Evolutionary conservation across 768 basidiomycete genomes (phyloP).

Genomic region (Boletales sp.): DNA sequence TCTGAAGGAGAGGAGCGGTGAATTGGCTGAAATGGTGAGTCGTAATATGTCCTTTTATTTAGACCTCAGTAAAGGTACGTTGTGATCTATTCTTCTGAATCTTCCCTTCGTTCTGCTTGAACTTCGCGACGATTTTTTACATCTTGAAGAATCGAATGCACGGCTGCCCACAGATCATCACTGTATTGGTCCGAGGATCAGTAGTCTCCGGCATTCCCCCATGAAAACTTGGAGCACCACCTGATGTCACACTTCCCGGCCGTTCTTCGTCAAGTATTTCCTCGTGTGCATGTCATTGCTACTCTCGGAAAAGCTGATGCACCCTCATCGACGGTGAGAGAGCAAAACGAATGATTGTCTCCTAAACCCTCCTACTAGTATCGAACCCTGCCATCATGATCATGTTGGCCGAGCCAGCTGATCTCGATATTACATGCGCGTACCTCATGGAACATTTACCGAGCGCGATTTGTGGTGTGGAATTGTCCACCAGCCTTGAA

Average conservation of each 20-base stretch:
- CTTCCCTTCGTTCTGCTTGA: background rate
- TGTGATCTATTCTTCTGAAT: background rate
- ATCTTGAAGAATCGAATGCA: background rate
- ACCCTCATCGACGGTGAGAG: background rate
- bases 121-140: background rate
- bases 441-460: slow-evolving; percentile 7
- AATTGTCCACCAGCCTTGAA: no score
- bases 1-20: no score
- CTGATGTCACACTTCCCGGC: background rate
- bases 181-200: slow-evolving; percentile 13
- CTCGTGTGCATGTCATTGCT: no score
- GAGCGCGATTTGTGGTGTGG: background rate
- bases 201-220: background rate
- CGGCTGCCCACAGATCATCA: background rate
- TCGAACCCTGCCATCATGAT: background rate
- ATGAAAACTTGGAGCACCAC: background rate
- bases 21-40: no score
- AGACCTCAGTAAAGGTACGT: no score
- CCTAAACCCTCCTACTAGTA: background rate
- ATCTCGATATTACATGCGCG: slow-evolving; percentile 5
- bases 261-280: background rate
- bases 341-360: background rate
- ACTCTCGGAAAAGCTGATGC: background rate
- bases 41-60: no score
- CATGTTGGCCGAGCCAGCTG: background rate